Evolutionary conservation across 805 yeast species (phyloP).

Genomic region (Kuraishia borneana): DNA sequence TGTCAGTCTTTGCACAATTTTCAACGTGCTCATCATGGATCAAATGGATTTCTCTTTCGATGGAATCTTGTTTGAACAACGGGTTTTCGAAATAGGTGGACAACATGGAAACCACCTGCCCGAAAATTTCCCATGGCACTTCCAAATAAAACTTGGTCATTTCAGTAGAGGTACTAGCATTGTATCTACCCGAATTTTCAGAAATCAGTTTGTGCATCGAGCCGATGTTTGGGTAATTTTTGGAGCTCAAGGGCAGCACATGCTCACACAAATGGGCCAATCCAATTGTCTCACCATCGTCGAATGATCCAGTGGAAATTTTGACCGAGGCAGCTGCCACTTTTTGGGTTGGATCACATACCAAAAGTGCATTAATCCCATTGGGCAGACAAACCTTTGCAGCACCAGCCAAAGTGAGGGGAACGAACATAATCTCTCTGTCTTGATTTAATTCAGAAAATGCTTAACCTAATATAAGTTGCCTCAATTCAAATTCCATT

Average conservation of each 20-base stretch:
- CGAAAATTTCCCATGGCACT: slow-evolving; percentile 39
- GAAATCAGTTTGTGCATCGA: slow-evolving; percentile 30
- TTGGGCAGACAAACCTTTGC: slow-evolving; percentile 55
- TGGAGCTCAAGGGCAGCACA: slow-evolving; percentile 47
- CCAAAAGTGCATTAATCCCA: slow-evolving; percentile 54
- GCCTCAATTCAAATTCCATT: too few species aligned
- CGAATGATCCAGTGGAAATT: slow-evolving; percentile 71
- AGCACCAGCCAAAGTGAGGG: too few species aligned
- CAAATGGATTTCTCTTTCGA: slow-evolving; percentile 44
- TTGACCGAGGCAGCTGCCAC: slow-evolving; percentile 61
- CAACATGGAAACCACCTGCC: slow-evolving; percentile 34
- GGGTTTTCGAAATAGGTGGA: slow-evolving; percentile 42
- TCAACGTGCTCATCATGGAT: slow-evolving; percentile 56
- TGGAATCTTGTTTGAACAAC: slow-evolving; percentile 26
- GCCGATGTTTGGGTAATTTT: slow-evolving; percentile 36
- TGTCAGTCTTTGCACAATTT: slow-evolving; percentile 32
- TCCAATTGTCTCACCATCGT: slow-evolving; percentile 68
- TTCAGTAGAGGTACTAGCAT: slow-evolving; percentile 64
- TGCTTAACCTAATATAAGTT: too few species aligned
- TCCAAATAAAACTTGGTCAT: slow-evolving; percentile 56
- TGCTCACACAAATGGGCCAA: slow-evolving; percentile 90
- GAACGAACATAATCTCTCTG: too few species aligned
- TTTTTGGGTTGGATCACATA: slow-evolving; percentile 65
- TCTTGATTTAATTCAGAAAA: too few species aligned
- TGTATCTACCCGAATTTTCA: slow-evolving; percentile 42